Percentiles rank a stretch among this genome's conserved stretches.
Evolutionary conservation across 257 asterid genomes (phyloP).

Genomic region (Solanum arcanum): DNA sequence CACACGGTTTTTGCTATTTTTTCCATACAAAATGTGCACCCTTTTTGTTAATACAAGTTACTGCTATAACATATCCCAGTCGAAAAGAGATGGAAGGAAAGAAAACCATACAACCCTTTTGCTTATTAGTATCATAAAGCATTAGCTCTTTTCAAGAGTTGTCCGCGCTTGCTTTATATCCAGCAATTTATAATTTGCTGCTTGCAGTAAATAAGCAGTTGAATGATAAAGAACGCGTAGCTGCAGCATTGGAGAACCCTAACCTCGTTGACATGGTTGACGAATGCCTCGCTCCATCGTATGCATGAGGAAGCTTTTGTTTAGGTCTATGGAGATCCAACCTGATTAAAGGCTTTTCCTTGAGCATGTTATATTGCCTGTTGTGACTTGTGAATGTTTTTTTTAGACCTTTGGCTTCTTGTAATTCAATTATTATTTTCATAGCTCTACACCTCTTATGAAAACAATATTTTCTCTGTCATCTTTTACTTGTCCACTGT

Average conservation of each 20-base stretch:
- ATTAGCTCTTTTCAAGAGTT: not conserved
- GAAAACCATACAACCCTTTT: not conserved
- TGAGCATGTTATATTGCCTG: not conserved
- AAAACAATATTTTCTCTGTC: not conserved
- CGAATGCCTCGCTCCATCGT: conserved; percentile 78
- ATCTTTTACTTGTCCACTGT: not conserved
- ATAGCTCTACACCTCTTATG: not conserved
- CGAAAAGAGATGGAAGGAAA: not conserved
- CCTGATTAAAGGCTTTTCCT: not conserved
- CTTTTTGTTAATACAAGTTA: not conserved
- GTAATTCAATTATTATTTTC: not conserved
- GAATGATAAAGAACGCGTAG: conserved; percentile 94
- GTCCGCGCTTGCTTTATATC: not conserved
- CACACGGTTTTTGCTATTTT: not conserved
- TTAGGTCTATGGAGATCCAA: not conserved
- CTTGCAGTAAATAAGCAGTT: conserved; percentile 83
- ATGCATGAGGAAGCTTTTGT: conserved; percentile 16
- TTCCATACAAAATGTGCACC: not conserved
- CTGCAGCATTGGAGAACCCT: conserved; percentile 90
- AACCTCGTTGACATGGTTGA: conserved; percentile 70
- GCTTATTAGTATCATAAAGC: not conserved
- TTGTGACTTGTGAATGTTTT: not conserved
- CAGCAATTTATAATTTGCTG: not conserved
- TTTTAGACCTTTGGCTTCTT: not conserved
- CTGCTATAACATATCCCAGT: not conserved